These are phyloP conservation scores for Orbilia javanica DNA, from an alignment of 2,329 filamentous ascomycete genomes.

Conservation along the genomic window DNA sequence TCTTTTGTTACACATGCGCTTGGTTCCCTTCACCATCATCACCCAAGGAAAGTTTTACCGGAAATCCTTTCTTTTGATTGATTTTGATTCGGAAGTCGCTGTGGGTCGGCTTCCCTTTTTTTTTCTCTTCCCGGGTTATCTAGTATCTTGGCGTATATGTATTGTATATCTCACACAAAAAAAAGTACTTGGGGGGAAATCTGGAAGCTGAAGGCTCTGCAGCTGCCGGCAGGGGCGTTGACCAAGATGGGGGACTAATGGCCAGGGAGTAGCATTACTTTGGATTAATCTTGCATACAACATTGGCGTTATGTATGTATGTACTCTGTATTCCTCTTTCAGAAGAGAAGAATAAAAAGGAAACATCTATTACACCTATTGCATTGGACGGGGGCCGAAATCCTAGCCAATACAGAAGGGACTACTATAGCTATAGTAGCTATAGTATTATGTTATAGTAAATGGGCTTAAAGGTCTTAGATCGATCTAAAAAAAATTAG, in stretches of 20 bases:
- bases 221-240: neutral
- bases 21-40: neutral
- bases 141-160: neutral
- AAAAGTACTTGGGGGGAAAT: neutral
- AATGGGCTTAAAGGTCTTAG: neutral
- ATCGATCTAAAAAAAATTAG: constrained; percentile 8
- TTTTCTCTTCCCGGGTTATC: neutral
- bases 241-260: neutral
- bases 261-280: neutral
- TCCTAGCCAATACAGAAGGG: no score
- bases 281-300: constrained; percentile 3
- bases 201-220: neutral
- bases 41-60: neutral
- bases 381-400: no score
- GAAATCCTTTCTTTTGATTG: neutral
- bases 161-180: neutral
- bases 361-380: no score
- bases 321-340: no score
- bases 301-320: neutral
- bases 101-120: neutral
- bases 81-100: no score
- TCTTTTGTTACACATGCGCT: neutral
- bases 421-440: no score
- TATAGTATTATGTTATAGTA: neutral
- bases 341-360: neutral